Base-by-base conservation (phyloP, 2,329 filamentous ascomycete genomes). In the Diaporthe sp. region DNA sequence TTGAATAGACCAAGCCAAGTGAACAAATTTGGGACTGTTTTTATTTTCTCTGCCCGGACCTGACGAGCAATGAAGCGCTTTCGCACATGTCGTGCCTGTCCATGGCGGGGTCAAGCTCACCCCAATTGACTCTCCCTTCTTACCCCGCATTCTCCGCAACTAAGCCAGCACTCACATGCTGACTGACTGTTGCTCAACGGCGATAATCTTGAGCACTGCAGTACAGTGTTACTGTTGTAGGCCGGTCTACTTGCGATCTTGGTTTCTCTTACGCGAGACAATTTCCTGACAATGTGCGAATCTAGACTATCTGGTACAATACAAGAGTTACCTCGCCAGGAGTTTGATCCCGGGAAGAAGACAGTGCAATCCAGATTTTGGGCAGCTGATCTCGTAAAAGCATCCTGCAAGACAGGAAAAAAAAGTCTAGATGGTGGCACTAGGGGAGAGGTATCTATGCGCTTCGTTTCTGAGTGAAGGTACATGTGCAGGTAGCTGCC, bases 121-220 rank as follows among this genome's bases (percentile, higher is more conserved):
- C 37, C 65, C 65, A 39, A 70, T 28, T 31, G 42, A n/a, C 5
- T 10, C 15, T 55, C 34, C 22, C 15, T 55, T 13, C 25, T 39
- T 70, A 70, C 65, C 65, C 65, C 65, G 65, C 65, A 55, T 70
- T 70, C 65, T 42, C 65, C 65, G 34, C 65, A 65, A 13, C n/a
- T n/a, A n/a, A n/a, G n/a, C n/a, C n/a, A n/a, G n/a, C n/a, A n/a
- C n/a, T n/a, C n/a, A n/a, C n/a, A n/a, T n/a, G n/a, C n/a, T n/a
- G n/a, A n/a, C n/a, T n/a, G n/a, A n/a, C 17, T 58, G 31, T 22
- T 37, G 0, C 25, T 55, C 53, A 58, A 8, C 7, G 57, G 28
- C 13, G 51, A 28, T 0, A 13, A 25, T 25, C 22, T 46, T 19
- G 6, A 49, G 46, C 19, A n/a, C 51, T 15, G 51, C n/a, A 53